phyloP scores from a whole-genome alignment of 176 grass and related monocot species.

The Melocanna baccifera region DNA sequence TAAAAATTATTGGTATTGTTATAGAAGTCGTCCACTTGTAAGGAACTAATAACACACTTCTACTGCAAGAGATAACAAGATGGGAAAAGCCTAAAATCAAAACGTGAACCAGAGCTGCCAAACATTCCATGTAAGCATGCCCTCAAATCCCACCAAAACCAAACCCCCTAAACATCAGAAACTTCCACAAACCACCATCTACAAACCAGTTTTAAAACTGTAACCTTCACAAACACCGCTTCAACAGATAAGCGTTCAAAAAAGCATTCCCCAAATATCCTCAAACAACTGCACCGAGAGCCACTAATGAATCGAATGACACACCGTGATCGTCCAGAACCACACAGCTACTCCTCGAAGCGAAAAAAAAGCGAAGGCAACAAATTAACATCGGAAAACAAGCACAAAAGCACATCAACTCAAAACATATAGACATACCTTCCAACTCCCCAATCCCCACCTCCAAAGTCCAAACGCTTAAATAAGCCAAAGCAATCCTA shows the following conservation, averaged over 20 bases:
- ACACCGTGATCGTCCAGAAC: neutral
- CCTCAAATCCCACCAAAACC: neutral
- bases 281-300: neutral
- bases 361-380: neutral
- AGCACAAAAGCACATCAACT: neutral
- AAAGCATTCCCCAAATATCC: neutral
- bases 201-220: neutral
- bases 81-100: neutral
- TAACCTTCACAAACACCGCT: neutral
- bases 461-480: conserved; percentile 13
- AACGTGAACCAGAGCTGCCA: neutral
- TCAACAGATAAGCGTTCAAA: neutral
- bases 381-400: neutral
- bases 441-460: neutral
- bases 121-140: neutral
- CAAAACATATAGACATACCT: neutral
- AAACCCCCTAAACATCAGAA: neutral
- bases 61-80: neutral
- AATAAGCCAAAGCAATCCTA: conserved; percentile 36
- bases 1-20: neutral
- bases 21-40: neutral
- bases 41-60: neutral
- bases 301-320: neutral
- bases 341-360: neutral
- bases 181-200: neutral